Base-by-base conservation (phyloP, 805 yeast species). In the Saturnispora ahearnii region DNA sequence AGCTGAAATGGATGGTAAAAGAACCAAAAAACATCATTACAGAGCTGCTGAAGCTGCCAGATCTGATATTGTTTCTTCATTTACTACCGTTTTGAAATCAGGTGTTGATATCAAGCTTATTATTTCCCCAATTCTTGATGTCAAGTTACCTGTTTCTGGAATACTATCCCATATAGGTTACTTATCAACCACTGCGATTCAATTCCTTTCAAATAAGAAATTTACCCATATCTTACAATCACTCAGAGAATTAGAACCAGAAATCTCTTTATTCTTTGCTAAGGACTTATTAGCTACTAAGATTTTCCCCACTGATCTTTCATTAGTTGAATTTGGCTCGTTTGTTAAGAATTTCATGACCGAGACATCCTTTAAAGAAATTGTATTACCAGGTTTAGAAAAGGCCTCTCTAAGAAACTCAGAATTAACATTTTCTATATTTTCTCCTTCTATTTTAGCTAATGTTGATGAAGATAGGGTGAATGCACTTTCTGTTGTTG, bases 401-500 rank as follows among this genome's bases (percentile, higher is more conserved):
- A 87, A 84, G 61, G 77, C 90, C 1, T 71, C 84, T 45, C 70
- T 90, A 55, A 77, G 96, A 63, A 79, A 95, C 2, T 83, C 96
- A 0, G 96, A 88, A 59, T 64, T 70, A 36, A 77, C 87, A 0
- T 76, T 87, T 50, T 73, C 73, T n/a, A 55, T 59, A 18, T 61
- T 82, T n/a, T 62, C 84, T 2, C 76, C 81, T 3, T 70, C 73
- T 10, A 59, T 88, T 8, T 69, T 83, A 28, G 36, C 40, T 2
- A 53, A 65, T 7, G 30, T 72, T 46, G 49, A 70, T 3, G 49
- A 60, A 1, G 15, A 46, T 3, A 54, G 61, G 2, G 59, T 79
- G 21, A 77, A 78, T 50, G 54, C 77, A n/a, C 65, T 77, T 12
- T 60, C 66, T 10, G 57, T 64, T 1, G 61, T 79, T 9, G 59